Evolutionary conservation across 2,329 filamentous ascomycete genomes (phyloP).

Genomic region (Pyrenochaeta sp.): DNA sequence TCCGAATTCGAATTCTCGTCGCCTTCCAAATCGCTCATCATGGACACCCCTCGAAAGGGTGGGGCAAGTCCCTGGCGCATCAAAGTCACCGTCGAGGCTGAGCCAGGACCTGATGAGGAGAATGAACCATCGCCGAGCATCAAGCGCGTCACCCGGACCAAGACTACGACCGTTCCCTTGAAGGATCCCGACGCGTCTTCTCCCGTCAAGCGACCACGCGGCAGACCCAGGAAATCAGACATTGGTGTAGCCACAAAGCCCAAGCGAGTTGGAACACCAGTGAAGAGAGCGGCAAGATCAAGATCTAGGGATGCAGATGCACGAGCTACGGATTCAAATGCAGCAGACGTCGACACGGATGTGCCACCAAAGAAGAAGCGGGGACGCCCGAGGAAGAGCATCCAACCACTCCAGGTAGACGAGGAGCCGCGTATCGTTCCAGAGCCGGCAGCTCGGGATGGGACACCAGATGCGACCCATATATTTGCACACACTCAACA

Average conservation of each 20-base stretch:
- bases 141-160: constrained; percentile 35
- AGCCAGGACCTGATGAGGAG: constrained; percentile 48
- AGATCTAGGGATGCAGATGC: constrained; percentile 27
- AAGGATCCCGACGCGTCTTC: constrained; percentile 49
- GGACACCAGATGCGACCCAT: constrained; percentile 11
- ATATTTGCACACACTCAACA: too few species aligned
- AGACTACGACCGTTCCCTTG: constrained; percentile 52
- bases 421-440: constrained; percentile 19
- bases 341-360: constrained; percentile 33
- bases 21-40: constrained; percentile 55
- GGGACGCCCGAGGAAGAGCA: constrained; percentile 44
- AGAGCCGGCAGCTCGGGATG: neutral
- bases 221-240: constrained; percentile 48
- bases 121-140: constrained; percentile 40
- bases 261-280: constrained; percentile 44
- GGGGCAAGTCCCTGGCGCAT: constrained; percentile 57
- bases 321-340: constrained; percentile 25
- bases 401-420: constrained; percentile 26
- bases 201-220: constrained; percentile 46
- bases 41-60: constrained; percentile 50
- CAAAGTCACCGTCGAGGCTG: constrained; percentile 59
- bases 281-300: constrained; percentile 34
- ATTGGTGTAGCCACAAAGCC: constrained; percentile 30
- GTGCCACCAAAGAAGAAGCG: constrained; percentile 37
- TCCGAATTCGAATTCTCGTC: constrained; percentile 36